These are phyloP conservation scores for Globisporangium nagaii DNA, from an alignment of 352 stramenopile species.

Conservation along the genomic window DNA sequence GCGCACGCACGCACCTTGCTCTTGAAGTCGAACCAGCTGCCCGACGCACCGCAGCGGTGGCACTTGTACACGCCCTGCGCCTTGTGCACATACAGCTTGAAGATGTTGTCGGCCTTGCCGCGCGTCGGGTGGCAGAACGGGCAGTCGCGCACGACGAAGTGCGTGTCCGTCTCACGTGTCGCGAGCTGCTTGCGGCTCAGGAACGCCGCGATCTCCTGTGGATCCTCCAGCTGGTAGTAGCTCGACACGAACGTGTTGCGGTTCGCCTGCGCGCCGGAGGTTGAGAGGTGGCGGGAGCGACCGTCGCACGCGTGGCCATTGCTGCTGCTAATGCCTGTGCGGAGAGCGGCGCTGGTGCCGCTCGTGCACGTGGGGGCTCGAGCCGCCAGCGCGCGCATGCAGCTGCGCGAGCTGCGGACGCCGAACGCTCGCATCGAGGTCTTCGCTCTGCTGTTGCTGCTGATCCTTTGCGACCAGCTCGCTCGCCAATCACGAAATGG, in stretches of 20 bases:
- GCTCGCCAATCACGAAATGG: constrained; percentile 8
- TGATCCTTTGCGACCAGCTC: constrained; percentile 1
- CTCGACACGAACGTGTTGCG: constrained; percentile 68
- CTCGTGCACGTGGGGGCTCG: neutral
- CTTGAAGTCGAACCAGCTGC: constrained; percentile 90
- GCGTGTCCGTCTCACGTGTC: constrained; percentile 63
- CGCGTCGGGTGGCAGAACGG: constrained; percentile 84
- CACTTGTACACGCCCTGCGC: constrained; percentile 86
- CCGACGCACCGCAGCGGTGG: constrained; percentile 79
- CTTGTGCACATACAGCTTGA: constrained; percentile 90
- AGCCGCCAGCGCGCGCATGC: constrained; percentile 3
- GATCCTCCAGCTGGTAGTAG: constrained; percentile 69
- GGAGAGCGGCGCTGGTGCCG: neutral
- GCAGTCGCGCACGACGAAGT: constrained; percentile 79
- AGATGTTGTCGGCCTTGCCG: constrained; percentile 83
- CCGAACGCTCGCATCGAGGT: constrained; percentile 20
- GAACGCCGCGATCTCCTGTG: constrained; percentile 60
- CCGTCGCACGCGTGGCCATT: neutral
- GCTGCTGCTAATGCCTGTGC: neutral
- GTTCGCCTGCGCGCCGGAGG: constrained; percentile 9
- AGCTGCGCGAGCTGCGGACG: constrained; percentile 11
- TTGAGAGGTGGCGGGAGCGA: constrained; percentile 19
- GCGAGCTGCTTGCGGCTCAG: constrained; percentile 67
- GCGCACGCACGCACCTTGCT: constrained; percentile 50
- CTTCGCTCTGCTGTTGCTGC: neutral